A percentile compares a stretch with the other conserved stretches of the same genome.
Evolutionary conservation across 306 rosid species (phyloP).

Genomic region (Gleditsia sinensis): DNA sequence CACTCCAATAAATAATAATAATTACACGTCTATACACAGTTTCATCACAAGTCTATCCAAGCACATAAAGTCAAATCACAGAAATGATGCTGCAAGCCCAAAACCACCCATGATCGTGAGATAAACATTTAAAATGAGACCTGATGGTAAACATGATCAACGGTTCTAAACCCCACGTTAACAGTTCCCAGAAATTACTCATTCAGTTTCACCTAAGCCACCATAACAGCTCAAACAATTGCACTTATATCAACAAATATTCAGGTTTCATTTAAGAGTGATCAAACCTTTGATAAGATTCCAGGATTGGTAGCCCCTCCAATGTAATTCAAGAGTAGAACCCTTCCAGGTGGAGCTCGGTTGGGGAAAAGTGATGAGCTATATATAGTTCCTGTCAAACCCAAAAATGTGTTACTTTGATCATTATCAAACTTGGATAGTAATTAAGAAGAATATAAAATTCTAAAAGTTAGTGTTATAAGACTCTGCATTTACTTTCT

Average conservation of each 20-base stretch:
- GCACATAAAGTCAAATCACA: conserved; percentile 30
- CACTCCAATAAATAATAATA: neutral
- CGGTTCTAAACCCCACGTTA: conserved; percentile 1
- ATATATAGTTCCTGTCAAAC: conserved; percentile 86
- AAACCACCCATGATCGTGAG: conserved; percentile 8
- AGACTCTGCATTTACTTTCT: conserved; percentile 16
- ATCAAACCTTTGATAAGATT: conserved; percentile 77
- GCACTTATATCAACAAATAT: conserved; percentile 29
- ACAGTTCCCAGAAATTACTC: conserved; percentile 5
- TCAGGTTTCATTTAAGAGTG: conserved; percentile 27
- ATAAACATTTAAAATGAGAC: conserved; percentile 32
- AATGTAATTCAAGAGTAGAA: conserved; percentile 89
- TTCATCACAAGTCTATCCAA: conserved; percentile 19
- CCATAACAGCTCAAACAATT: conserved; percentile 24
- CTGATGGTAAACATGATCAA: conserved; percentile 23
- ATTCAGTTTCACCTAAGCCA: conserved; percentile 1
- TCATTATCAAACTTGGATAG: conserved; percentile 17
- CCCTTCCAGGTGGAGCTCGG: conserved; percentile 93
- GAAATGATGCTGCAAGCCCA: conserved; percentile 31
- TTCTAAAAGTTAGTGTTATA: conserved; percentile 3
- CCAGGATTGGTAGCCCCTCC: conserved; percentile 96
- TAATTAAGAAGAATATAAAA: neutral
- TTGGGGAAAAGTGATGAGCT: conserved; percentile 96
- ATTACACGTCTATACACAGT: neutral
- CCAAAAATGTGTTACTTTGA: conserved; percentile 27